Evolutionary conservation across 2,329 filamentous ascomycete species (phyloP), one percentile per base, ranked within the genome.

Genomic region (Botrytis fabae): DNA sequence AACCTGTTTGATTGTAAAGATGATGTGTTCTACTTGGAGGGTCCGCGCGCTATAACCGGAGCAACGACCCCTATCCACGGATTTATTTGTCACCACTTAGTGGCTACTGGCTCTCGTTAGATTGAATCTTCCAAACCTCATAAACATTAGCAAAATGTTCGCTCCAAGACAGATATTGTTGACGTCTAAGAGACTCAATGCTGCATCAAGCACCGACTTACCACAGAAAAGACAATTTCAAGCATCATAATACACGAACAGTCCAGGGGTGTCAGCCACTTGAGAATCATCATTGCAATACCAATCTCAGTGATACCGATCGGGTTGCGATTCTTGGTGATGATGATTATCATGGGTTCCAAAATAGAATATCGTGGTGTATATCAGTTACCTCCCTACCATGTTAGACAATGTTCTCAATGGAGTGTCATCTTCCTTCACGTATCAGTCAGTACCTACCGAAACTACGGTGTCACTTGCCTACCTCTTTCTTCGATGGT

Each of bases 321-420:
- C 35, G 35, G 35, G 35, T 35, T 35, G 35, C 35, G 35, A 35
- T 35, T 35, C 4, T 35, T 35, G 35, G 4, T 35, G 35, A 35
- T 35, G 35, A 35, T 35, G 35, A 35, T 35, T 4, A 35, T 35
- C 35, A 35, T 35, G 35, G 35, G 4, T 5, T 35, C 35, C 35
- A 35, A 35, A 35, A 35, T 35, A 35, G 35, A 4, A 35, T 35
- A 35, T 35, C 4, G 35, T 35, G 35, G 35, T 7, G 6, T 35
- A 35, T 35, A 35, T 35, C 4, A 35, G 35, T 35, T 35, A 35
- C 35, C 35, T 35, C 4, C 35, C 7, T 35, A 54, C 25, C 48
- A n/a, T n/a, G 0, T 16, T 0, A 7, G 1, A 0, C 2, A 14
- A 14, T n/a, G 1, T 1, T n/a, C 2, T 14, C 25, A n/a, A n/a